Evolutionary conservation across 345 rosid genomes (phyloP), one percentile per base, ranked within the genome.

Genomic region (Laguncularia racemosa): DNA sequence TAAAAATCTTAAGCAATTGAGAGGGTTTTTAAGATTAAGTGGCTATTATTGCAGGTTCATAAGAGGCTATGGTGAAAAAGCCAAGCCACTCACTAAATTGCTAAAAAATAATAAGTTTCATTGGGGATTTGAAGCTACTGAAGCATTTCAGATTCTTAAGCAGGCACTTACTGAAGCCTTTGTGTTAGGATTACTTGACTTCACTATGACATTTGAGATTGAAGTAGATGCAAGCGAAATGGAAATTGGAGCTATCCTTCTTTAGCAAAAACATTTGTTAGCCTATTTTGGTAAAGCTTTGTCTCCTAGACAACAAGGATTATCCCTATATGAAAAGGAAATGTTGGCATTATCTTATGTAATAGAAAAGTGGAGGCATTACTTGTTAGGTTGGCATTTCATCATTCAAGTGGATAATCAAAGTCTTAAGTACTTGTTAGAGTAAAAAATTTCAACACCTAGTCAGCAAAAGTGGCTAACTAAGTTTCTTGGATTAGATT

Each of bases 371-470:
- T 57, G 50, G 40, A 12, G 2, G 2, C 15, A 9, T 6, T 57
- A 57, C n/a, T 46, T 57, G 52, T 7, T 20, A 9, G 61, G 51
- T 14, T 4, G 50, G 6, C 50, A 50, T 17, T 55, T 55, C 33
- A 8, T 28, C 11, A 55, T 55, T 55, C 9, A 4, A 14, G 33
- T 47, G 2, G 48, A 55, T 16, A 16, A 38, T 38, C 17, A 18
- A 33, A 1, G 14, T 23, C 28, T 23, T 2, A 23, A 23, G 5
- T 23, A 6, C 28, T 1, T 23, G 28, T 23, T 23, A 6, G 48
- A 56, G 3, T 15, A 44, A 40, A 18, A 20, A 38, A 56, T 43
- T 23, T 3, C 47, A 17, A 33, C 19, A 13, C 19, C n/a, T n/a
- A n/a, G n/a, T n/a, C n/a, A n/a, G 14, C 26, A 38, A 9, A 56